Conservation (phyloP, 2,329 filamentous ascomycete genomes). For the Talaromyces amestolkiae region DNA sequence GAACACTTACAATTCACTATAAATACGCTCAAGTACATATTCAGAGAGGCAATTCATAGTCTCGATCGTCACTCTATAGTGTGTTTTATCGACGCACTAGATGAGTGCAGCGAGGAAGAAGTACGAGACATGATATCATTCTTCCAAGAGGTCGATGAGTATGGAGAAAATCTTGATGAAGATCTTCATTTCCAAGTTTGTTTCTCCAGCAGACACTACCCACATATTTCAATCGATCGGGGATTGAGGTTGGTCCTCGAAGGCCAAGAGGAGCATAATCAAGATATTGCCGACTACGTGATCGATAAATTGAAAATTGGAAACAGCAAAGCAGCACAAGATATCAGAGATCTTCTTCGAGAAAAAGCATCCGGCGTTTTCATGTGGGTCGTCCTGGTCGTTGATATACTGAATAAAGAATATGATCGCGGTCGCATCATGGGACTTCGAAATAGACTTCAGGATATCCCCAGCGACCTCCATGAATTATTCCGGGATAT, state of each 20-base stretch:
- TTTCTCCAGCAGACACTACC: slow-evolving; percentile 48
- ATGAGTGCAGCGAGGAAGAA: slow-evolving; percentile 45
- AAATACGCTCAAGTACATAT: neutral
- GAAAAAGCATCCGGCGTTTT: slow-evolving; percentile 46
- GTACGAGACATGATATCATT: slow-evolving; percentile 38
- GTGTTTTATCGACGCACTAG: slow-evolving; percentile 48
- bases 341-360: slow-evolving; percentile 28
- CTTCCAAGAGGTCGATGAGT: slow-evolving; percentile 33
- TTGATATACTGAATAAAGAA: slow-evolving; percentile 48
- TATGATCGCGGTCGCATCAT: slow-evolving; percentile 26
- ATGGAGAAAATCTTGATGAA: slow-evolving; percentile 20
- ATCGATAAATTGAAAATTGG: neutral
- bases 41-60: slow-evolving; percentile 14
- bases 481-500: slow-evolving; percentile 23
- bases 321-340: neutral
- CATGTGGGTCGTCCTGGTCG: slow-evolving; percentile 48
- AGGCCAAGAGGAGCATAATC: slow-evolving; percentile 36
- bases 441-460: slow-evolving; percentile 30
- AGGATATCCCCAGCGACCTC: slow-evolving; percentile 33
- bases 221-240: slow-evolving; percentile 35
- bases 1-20: neutral
- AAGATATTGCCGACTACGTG: slow-evolving; percentile 26
- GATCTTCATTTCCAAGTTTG: slow-evolving; percentile 30
- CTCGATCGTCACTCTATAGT: slow-evolving; percentile 24
- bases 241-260: slow-evolving; percentile 40